phyloP scores from a whole-genome alignment of 2,329 filamentous ascomycete genomes.

The Colletotrichum scovillei region DNA sequence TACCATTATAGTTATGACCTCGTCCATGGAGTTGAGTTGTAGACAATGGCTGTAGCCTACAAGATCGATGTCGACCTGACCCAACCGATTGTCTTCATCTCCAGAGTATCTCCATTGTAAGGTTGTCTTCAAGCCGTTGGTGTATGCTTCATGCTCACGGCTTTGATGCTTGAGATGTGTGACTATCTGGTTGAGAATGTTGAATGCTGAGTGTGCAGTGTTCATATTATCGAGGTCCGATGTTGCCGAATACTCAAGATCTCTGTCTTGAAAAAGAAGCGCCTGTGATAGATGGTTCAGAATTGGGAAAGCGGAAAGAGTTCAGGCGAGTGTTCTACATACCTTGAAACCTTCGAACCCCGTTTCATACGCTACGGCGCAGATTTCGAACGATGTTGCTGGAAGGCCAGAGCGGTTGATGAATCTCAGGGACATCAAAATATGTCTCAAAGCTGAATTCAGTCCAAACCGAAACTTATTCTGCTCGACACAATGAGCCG shows the following conservation, averaged over 20 bases:
- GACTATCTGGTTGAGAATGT: constrained; percentile 19
- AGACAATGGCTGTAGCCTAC: neutral
- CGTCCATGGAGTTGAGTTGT: constrained; percentile 25
- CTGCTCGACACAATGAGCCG: constrained; percentile 29
- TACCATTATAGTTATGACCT: constrained; percentile 37
- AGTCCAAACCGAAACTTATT: constrained; percentile 25
- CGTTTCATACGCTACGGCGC: constrained; percentile 32
- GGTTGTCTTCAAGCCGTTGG: neutral
- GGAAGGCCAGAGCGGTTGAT: neutral
- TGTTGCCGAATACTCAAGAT: constrained; percentile 30
- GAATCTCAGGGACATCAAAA: constrained; percentile 10
- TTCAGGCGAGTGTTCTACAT: neutral
- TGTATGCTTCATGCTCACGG: neutral
- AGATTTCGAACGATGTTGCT: constrained; percentile 33
- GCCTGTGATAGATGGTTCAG: constrained; percentile 1
- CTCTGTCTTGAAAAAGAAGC: constrained; percentile 33
- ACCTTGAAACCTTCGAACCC: constrained; percentile 38
- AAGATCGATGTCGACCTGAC: neutral
- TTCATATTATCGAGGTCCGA: constrained; percentile 31
- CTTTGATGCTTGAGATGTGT: neutral
- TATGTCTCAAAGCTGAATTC: constrained; percentile 4
- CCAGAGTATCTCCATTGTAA: neutral
- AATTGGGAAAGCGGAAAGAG: neutral
- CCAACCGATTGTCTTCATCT: neutral
- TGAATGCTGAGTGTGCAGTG: constrained; percentile 26